Conservation (phyloP, 2,329 filamentous ascomycete species). For the Metarhizium guizhouense region DNA sequence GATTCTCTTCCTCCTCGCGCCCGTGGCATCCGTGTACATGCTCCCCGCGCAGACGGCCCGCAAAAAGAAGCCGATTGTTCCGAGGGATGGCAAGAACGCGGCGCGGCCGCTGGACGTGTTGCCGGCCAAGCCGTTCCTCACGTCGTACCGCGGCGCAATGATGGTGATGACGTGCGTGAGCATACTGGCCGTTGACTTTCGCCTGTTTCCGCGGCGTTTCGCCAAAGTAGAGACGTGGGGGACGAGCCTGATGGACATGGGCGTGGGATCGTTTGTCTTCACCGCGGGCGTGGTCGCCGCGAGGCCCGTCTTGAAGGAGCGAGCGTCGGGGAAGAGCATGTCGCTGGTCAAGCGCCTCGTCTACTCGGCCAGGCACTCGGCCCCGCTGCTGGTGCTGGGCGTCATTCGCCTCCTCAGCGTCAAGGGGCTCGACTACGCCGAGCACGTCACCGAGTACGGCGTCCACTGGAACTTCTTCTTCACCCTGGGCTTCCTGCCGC, state of each 20-base stretch:
- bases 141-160: slow-evolving; percentile 85
- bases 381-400: slow-evolving; percentile 75
- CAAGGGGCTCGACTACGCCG: slow-evolving; percentile 90
- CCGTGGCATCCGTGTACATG: slow-evolving; percentile 54
- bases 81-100: background rate
- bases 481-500: slow-evolving; percentile 79
- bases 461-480: slow-evolving; percentile 99
- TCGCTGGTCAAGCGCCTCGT: slow-evolving; percentile 50
- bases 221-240: slow-evolving; percentile 99
- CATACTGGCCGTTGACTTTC: slow-evolving; percentile 96
- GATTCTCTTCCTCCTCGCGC: slow-evolving; percentile 62
- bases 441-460: slow-evolving; percentile 95
- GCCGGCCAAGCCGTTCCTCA: slow-evolving; percentile 85
- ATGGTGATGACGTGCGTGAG: slow-evolving; percentile 81
- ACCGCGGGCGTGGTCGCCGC: slow-evolving; percentile 87
- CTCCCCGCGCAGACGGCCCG: slow-evolving; percentile 36
- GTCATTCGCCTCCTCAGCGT: slow-evolving; percentile 76
- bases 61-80: slow-evolving; percentile 7
- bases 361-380: slow-evolving; percentile 65
- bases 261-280: slow-evolving; percentile 96
- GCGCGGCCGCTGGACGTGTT: slow-evolving; percentile 33
- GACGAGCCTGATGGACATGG: slow-evolving; percentile 96
- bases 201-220: slow-evolving; percentile 84
- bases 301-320: slow-evolving; percentile 65
- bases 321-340: slow-evolving; percentile 38